Conservation (phyloP, 495 filamentous ascomycete genomes). For the Penicillium herquei region DNA sequence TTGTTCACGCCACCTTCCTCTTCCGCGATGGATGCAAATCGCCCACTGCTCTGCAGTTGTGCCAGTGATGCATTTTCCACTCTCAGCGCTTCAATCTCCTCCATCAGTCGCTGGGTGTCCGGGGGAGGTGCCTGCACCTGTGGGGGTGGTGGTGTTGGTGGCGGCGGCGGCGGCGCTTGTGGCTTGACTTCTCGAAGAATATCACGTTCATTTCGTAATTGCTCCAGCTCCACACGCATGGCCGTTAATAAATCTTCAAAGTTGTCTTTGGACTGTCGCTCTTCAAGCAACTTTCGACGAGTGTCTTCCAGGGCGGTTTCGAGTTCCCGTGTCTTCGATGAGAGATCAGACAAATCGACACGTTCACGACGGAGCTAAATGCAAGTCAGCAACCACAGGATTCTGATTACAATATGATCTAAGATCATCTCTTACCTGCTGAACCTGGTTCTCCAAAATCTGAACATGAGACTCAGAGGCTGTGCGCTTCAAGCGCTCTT, state of each 20-base stretch:
- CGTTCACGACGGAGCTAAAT: constrained; percentile 47
- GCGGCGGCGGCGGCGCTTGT: constrained; percentile 36
- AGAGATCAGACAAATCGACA: constrained; percentile 40
- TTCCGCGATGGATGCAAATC: constrained; percentile 65
- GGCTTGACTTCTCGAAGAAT: constrained; percentile 85
- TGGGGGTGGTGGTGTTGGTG: too few relatives aligned
- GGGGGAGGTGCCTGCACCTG: neutral
- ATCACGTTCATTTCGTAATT: constrained; percentile 83
- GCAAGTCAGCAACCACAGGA: constrained; percentile 1
- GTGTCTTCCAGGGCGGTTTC: constrained; percentile 78
- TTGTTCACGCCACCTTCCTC: constrained; percentile 41
- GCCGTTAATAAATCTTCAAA: constrained; percentile 88
- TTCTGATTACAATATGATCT: neutral
- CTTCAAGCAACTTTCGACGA: constrained; percentile 76
- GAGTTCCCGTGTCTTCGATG: constrained; percentile 60
- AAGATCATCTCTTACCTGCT: constrained; percentile 42
- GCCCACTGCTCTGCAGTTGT: constrained; percentile 42
- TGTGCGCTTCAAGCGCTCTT: constrained; percentile 73
- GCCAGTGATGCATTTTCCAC: constrained; percentile 53
- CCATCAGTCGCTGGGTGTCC: constrained; percentile 67
- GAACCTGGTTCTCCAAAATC: constrained; percentile 72
- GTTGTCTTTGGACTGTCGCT: constrained; percentile 85
- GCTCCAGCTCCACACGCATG: constrained; percentile 77
- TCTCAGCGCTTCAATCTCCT: constrained; percentile 64
- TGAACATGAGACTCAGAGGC: constrained; percentile 78